Percentiles rank a stretch among this genome's conserved stretches.
Evolutionary conservation across 257 asterid genomes (phyloP).

Genomic region (Jacaranda mimosifolia): DNA sequence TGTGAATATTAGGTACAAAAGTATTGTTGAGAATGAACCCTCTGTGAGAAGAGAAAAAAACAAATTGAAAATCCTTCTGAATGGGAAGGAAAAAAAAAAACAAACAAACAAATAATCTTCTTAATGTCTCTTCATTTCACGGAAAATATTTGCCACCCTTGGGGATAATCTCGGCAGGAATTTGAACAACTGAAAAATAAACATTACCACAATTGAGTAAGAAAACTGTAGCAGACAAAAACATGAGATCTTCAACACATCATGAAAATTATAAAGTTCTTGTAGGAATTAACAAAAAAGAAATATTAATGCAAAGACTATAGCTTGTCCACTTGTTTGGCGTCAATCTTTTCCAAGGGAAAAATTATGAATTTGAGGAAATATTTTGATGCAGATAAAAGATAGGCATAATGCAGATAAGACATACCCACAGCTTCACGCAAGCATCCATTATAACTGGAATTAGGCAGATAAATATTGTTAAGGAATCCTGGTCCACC

Average conservation of each 20-base stretch:
- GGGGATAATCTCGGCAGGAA: constrained; percentile 86
- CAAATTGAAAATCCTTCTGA: constrained; percentile 13
- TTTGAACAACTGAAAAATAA: constrained; percentile 70
- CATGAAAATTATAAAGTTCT: background rate
- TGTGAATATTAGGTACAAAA: constrained; percentile 27
- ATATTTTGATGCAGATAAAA: constrained; percentile 6
- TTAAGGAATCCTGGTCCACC: constrained; percentile 72
- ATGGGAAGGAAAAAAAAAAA: too few species aligned
- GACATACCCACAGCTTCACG: constrained; percentile 94
- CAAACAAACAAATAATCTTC: constrained; percentile 7
- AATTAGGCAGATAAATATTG: constrained; percentile 74
- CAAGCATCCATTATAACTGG: constrained; percentile 89
- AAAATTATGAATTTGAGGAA: background rate
- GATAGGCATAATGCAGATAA: background rate
- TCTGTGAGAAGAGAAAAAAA: background rate
- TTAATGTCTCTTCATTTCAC: constrained; percentile 89
- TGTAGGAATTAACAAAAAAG: background rate
- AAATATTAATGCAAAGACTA: background rate
- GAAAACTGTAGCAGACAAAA: constrained; percentile 10
- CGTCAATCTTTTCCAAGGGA: background rate
- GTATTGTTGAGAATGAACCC: background rate
- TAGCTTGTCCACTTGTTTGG: background rate
- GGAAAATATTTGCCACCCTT: constrained; percentile 76
- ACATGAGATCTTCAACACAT: background rate
- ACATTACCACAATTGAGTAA: constrained; percentile 23